Conservation (phyloP, 2,329 filamentous ascomycete genomes). For the Fusarium odoratissimum region DNA sequence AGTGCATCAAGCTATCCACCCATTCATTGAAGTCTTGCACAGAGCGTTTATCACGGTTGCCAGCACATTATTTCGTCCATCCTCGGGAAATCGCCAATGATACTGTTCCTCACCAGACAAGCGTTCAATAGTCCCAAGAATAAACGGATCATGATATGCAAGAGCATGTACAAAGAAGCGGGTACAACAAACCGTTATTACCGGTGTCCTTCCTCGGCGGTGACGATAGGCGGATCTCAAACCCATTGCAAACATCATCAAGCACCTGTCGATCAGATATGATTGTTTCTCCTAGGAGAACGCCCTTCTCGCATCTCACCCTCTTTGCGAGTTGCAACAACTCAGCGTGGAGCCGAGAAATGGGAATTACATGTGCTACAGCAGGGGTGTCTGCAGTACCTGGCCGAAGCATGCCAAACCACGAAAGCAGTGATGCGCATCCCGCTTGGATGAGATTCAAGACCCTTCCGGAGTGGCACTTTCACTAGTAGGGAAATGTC, state of each 20-base stretch:
- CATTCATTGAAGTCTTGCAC: conserved; percentile 8
- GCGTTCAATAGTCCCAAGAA: not conserved
- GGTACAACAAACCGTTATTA: conserved; percentile 14
- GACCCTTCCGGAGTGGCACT: conserved; percentile 43
- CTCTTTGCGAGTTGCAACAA: not conserved
- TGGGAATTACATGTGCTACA: conserved; percentile 14
- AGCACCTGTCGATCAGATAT: conserved; percentile 37
- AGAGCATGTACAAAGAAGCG: conserved; percentile 26
- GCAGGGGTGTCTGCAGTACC: conserved; percentile 34
- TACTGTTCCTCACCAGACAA: conserved; percentile 6
- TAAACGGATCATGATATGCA: not conserved
- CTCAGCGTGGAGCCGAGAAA: conserved; percentile 24
- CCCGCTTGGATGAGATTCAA: conserved; percentile 45
- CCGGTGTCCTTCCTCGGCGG: conserved; percentile 10
- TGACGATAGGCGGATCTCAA: conserved; percentile 21
- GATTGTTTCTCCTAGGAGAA: conserved; percentile 39
- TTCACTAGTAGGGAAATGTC: conserved; percentile 44
- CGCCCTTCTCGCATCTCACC: conserved; percentile 17
- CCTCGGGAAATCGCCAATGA: not conserved
- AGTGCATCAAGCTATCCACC: conserved; percentile 17
- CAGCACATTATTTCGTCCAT: conserved; percentile 15
- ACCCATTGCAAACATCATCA: conserved; percentile 40
- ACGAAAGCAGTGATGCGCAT: conserved; percentile 43
- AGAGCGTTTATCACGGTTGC: conserved; percentile 16
- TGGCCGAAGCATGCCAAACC: conserved; percentile 41